A percentile compares a stretch with the other conserved stretches of the same genome.
These are phyloP conservation scores for Rhynchospora breviuscula DNA, from an alignment of 176 grass and related monocot genomes.

Conservation along the genomic window DNA sequence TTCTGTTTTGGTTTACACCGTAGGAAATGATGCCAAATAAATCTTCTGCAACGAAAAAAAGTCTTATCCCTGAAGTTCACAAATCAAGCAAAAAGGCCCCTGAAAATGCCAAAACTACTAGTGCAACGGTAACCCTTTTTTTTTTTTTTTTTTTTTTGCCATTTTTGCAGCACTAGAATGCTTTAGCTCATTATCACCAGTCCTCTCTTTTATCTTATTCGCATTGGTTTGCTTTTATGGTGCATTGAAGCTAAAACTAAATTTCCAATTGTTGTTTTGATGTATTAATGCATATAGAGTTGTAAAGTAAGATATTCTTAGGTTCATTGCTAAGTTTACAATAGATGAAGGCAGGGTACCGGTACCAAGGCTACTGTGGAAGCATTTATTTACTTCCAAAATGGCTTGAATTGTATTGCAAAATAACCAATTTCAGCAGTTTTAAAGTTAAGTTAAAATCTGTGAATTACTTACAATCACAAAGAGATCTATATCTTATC, in stretches of 20 bases:
- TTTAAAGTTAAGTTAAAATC: background rate
- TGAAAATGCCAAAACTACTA: constrained; percentile 7
- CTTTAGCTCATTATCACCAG: background rate
- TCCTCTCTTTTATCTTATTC: background rate
- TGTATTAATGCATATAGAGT: background rate
- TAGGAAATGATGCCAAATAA: constrained; percentile 55
- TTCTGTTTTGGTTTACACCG: constrained; percentile 20
- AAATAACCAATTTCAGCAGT: background rate
- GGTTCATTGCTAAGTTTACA: background rate
- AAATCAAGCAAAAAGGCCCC: constrained; percentile 32
- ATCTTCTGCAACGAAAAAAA: constrained; percentile 32
- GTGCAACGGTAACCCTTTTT: constrained; percentile 2
- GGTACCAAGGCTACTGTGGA: background rate
- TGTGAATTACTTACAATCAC: constrained; percentile 1
- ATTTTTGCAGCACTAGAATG: background rate
- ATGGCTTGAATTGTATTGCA: background rate
- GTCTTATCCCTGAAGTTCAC: constrained; percentile 40
- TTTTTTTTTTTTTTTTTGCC: constrained; percentile 1
- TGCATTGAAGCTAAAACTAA: background rate
- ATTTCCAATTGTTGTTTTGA: background rate
- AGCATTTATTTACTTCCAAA: background rate
- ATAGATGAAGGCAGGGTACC: background rate
- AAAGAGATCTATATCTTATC: background rate
- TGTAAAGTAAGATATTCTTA: background rate
- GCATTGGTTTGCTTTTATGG: constrained; percentile 13